These are phyloP conservation scores for Russula olivacea DNA, from an alignment of 768 basidiomycete genomes.

Conservation along the genomic window DNA sequence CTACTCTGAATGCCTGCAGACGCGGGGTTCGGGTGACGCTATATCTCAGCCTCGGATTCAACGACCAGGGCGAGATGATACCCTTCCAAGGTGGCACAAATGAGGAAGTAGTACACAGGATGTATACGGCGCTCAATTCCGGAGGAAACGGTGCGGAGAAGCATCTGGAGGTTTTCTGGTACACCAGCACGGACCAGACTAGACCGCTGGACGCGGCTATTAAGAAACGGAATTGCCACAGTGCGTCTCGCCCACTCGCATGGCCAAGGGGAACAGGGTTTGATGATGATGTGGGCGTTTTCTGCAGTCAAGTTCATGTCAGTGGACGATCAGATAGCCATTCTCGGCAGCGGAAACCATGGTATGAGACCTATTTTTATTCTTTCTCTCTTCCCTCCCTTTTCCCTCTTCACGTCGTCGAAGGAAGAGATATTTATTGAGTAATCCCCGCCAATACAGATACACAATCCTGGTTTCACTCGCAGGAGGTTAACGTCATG, in stretches of 20 bases:
- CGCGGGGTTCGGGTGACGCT: slow-evolving; percentile 55
- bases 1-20: slow-evolving; percentile 53
- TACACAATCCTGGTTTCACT: slow-evolving; percentile 68
- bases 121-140: slow-evolving; percentile 47
- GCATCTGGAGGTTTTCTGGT: slow-evolving; percentile 50
- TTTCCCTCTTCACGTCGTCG: neutral
- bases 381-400: neutral
- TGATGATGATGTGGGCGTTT: neutral
- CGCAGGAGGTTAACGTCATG: slow-evolving; percentile 60
- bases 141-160: slow-evolving; percentile 40
- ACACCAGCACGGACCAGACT: slow-evolving; percentile 58
- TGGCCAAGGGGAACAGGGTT: neutral
- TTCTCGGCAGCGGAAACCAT: slow-evolving; percentile 68
- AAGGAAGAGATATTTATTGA: neutral
- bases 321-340: slow-evolving; percentile 58
- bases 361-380: slow-evolving; percentile 32
- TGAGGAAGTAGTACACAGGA: slow-evolving; percentile 54
- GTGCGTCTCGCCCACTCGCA: slow-evolving; percentile 29
- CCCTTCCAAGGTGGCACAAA: slow-evolving; percentile 66
- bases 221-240: slow-evolving; percentile 67
- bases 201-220: slow-evolving; percentile 58
- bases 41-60: slow-evolving; percentile 54
- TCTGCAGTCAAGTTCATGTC: slow-evolving; percentile 55
- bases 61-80: slow-evolving; percentile 50
- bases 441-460: slow-evolving; percentile 31